Evolutionary conservation across 2,329 filamentous ascomycete species (phyloP).

Genomic region (Fusarium buharicum): DNA sequence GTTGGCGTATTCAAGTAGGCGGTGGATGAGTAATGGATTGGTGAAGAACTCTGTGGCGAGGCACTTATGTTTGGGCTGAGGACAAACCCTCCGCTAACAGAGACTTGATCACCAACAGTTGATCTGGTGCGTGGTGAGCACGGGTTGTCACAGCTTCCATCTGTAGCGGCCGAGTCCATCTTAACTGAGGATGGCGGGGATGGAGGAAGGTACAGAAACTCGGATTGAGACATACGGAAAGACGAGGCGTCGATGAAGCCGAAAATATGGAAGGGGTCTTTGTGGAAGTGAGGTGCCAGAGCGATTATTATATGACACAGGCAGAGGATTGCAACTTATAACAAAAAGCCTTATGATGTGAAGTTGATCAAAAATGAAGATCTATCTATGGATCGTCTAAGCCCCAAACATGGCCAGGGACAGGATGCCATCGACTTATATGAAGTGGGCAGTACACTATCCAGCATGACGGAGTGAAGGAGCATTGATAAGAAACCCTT

Average conservation of each 20-base stretch:
- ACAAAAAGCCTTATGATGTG: slow-evolving; percentile 26
- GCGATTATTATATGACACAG: slow-evolving; percentile 33
- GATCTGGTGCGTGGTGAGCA: slow-evolving; percentile 46
- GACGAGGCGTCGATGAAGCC: slow-evolving; percentile 32
- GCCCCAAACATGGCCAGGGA: slow-evolving; percentile 46
- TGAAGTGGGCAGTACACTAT: slow-evolving; percentile 45
- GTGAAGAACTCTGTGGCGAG: slow-evolving; percentile 42
- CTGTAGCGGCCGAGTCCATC: slow-evolving; percentile 45
- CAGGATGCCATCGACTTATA: slow-evolving; percentile 48
- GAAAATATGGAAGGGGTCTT: slow-evolving; percentile 35
- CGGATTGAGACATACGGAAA: slow-evolving; percentile 48
- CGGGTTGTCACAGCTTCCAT: slow-evolving; percentile 44
- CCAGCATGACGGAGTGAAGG: slow-evolving; percentile 46
- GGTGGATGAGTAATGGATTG: slow-evolving; percentile 40
- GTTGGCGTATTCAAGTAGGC: slow-evolving; percentile 40
- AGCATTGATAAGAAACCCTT: slow-evolving; percentile 44
- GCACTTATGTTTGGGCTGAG: slow-evolving; percentile 37
- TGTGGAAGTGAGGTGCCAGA: slow-evolving; percentile 34
- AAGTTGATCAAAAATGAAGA: slow-evolving; percentile 39
- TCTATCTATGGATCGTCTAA: slow-evolving; percentile 49
- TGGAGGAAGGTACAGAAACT: slow-evolving; percentile 44
- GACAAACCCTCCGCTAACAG: slow-evolving; percentile 36
- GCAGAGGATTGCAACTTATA: slow-evolving; percentile 38
- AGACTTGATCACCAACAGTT: slow-evolving; percentile 38
- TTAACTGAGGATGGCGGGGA: slow-evolving; percentile 46